Conservation (phyloP, 192 early-diverging fungal genomes). For the Helicostylum pulchrum region DNA sequence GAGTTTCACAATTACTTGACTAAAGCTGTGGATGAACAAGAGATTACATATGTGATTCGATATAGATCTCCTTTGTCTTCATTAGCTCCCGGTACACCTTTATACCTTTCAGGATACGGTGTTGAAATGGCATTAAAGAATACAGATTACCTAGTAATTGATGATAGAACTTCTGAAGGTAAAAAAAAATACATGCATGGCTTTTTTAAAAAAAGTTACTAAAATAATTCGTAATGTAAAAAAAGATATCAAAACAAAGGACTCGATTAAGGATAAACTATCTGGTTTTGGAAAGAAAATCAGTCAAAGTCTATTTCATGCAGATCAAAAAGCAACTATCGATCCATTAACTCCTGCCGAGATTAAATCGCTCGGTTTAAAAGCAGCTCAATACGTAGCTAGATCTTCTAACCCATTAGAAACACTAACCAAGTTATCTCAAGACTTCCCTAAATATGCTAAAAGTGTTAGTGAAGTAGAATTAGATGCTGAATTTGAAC, state of each 20-base stretch:
- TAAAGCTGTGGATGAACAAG: conserved; percentile 42
- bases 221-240: neutral
- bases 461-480: conserved; percentile 61
- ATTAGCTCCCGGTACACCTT: conserved; percentile 8
- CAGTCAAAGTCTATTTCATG: conserved; percentile 40
- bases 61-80: conserved; percentile 45
- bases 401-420: conserved; percentile 56
- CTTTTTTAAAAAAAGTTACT: neutral
- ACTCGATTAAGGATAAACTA: conserved; percentile 13
- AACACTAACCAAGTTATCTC: conserved; percentile 63
- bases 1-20: conserved; percentile 55
- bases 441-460: conserved; percentile 89
- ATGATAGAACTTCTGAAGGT: conserved; percentile 74
- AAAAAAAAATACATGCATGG: neutral
- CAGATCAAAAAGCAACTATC: conserved; percentile 37
- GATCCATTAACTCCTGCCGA: conserved; percentile 50
- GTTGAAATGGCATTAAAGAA: conserved; percentile 93
- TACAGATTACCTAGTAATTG: conserved; percentile 94
- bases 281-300: conserved; percentile 24
- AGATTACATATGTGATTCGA: conserved; percentile 66
- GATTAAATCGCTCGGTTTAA: conserved; percentile 64
- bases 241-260: conserved; percentile 9
- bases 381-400: conserved; percentile 72
- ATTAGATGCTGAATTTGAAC: conserved; percentile 44
- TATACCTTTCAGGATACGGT: conserved; percentile 84